Evolutionary conservation across 2,329 filamentous ascomycete species (phyloP), one percentile per base, ranked within the genome.

Genomic region (Arthrobotrys sphaeroides): DNA sequence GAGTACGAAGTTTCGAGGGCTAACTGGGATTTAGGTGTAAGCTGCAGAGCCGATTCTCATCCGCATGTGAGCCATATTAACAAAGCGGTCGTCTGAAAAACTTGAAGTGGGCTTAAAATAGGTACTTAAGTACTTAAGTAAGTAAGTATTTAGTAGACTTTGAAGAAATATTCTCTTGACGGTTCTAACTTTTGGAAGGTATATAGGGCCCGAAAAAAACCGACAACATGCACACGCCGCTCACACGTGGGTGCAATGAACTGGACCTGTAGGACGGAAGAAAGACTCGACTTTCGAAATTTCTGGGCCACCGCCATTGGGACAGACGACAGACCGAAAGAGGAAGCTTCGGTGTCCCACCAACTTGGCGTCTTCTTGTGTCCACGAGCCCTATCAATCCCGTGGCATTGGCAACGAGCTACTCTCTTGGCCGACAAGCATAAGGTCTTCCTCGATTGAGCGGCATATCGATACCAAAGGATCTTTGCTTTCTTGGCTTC

Each of bases 361-460:
- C 10, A 5, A 9, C 47, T 51, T 51, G 47, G 47, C n/a, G 9
- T 33, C 16, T 2, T 18, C 26, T 31, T 51, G 47, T 31, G n/a
- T 5, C 22, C 20, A 51, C n/a, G 2, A 4, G 22, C 5, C 24
- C 9, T 5, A 51, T 20, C 26, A 18, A 51, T 36, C 47, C 31
- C 31, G 51, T n/a, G 51, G 51, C 24, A 38, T 55, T 55, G 51
- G 51, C 31, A 16, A 55, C 51, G 38, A 55, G 31, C 51, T 55
- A 24, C 24, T 16, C 28, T 55, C 51, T 55, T 55, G 51, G 51
- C 51, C 38, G 6, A 10, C 16, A 26, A n/a, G 43, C 2, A 7
- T 12, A n/a, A n/a, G n/a, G n/a, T 13, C 13, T 53, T 53, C 28
- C 49, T 36, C 13, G 49, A 28, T 38, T 24, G 51, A 55, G 51